Evolutionary conservation across 352 stramenopile species (phyloP).

Genomic region (Phytopythium vexans): DNA sequence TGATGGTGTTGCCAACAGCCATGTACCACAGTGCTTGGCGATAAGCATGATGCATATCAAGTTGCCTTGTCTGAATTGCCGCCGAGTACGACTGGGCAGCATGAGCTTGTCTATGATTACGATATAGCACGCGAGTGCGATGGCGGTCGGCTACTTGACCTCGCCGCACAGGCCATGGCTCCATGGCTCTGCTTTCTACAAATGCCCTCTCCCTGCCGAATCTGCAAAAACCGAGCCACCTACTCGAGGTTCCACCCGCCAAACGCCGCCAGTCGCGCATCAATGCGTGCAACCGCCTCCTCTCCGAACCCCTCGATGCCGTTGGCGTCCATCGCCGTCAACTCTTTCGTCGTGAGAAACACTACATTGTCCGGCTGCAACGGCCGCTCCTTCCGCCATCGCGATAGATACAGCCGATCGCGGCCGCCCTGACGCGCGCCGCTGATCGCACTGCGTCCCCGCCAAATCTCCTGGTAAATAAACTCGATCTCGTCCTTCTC

Average conservation of each 20-base stretch:
- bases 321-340: conserved; percentile 51
- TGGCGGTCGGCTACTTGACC: too few relatives aligned
- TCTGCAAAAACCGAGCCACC: too few relatives aligned
- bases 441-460: conserved; percentile 69
- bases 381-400: conserved; percentile 69
- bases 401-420: conserved; percentile 79
- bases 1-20: too few relatives aligned
- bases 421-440: conserved; percentile 64
- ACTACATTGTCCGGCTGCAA: conserved; percentile 84
- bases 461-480: conserved; percentile 85
- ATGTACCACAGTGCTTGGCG: too few relatives aligned
- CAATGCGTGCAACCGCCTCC: conserved; percentile 64
- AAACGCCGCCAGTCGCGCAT: conserved; percentile 59
- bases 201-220: too few relatives aligned
- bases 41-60: too few relatives aligned
- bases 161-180: too few relatives aligned
- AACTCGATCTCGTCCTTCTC: conserved; percentile 89
- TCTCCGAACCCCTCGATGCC: conserved; percentile 64
- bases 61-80: too few relatives aligned
- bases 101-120: too few relatives aligned
- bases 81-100: too few relatives aligned
- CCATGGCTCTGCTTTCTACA: too few relatives aligned
- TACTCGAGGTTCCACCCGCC: conserved; percentile 40
- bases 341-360: conserved; percentile 82
- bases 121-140: too few relatives aligned